These are phyloP conservation scores for Pharus latifolius DNA, from an alignment of 176 grass and related monocot genomes.

Conservation along the genomic window DNA sequence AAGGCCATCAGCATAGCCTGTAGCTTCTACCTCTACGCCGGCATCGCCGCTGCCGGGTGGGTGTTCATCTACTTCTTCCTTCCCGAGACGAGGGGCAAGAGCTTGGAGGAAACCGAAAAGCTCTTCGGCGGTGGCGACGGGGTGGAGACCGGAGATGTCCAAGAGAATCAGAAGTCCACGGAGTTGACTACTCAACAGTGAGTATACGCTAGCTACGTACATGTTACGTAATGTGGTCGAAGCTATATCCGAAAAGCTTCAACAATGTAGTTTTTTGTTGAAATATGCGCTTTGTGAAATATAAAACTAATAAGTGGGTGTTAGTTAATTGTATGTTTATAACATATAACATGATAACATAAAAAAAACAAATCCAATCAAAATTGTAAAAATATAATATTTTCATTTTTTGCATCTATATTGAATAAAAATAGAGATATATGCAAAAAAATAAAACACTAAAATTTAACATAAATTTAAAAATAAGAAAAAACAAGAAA, in stretches of 20 bases:
- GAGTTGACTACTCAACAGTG: conserved; percentile 17
- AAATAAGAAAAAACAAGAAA: too few species aligned
- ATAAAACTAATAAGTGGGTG: too few species aligned
- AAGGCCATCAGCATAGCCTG: conserved; percentile 56
- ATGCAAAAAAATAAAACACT: too few species aligned
- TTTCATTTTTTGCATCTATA: too few species aligned
- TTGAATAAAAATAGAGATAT: too few species aligned
- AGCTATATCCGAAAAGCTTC: neutral
- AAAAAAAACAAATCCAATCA: too few species aligned
- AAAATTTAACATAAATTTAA: too few species aligned
- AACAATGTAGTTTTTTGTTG: too few species aligned
- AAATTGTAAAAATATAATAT: too few species aligned
- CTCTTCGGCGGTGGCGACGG: conserved; percentile 36
- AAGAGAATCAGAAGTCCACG: conserved; percentile 3
- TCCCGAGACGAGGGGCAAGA: conserved; percentile 70
- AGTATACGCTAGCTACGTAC: neutral
- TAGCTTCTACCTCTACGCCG: conserved; percentile 65
- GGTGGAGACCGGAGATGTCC: neutral
- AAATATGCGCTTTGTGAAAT: too few species aligned
- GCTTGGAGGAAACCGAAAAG: conserved; percentile 56
- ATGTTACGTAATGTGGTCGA: neutral
- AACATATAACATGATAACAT: too few species aligned
- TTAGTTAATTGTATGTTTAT: too few species aligned
- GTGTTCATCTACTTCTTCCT: conserved; percentile 67
- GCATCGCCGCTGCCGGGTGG: conserved; percentile 45